Percentiles rank a stretch among this genome's conserved stretches.
phyloP scores from a whole-genome alignment of 1,284 basidiomycete species.

The Porogramme epimiltina region DNA sequence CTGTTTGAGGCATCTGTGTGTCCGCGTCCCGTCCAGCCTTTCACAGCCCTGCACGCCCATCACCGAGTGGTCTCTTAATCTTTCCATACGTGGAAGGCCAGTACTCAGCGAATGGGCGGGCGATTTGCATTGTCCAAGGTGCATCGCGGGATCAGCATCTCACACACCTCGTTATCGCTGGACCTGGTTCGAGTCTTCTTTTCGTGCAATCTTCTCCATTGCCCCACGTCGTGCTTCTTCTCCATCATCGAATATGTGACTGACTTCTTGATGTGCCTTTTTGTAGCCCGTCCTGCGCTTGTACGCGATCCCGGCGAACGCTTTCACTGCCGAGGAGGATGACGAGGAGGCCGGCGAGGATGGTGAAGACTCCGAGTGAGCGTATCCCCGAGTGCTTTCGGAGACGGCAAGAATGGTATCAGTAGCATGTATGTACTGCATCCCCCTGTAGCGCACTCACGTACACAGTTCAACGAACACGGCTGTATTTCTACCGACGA shows the following conservation, averaged over 20 bases:
- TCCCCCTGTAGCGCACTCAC: slow-evolving; percentile 2
- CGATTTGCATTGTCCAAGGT: neutral
- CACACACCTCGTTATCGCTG: slow-evolving; percentile 9
- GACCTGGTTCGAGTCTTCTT: neutral
- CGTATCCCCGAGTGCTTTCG: neutral
- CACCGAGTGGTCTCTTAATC: neutral
- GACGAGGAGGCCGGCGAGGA: slow-evolving; percentile 53
- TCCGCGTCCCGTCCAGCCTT: too few relatives aligned
- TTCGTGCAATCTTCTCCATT: slow-evolving; percentile 1
- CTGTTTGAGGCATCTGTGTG: neutral
- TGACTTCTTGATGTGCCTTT: slow-evolving; percentile 3
- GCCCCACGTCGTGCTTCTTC: slow-evolving; percentile 1
- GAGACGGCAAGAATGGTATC: neutral
- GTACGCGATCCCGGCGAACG: slow-evolving; percentile 87
- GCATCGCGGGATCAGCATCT: neutral
- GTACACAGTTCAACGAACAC: neutral
- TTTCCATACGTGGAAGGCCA: neutral
- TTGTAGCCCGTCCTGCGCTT: slow-evolving; percentile 88
- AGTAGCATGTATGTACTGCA: slow-evolving; percentile 2
- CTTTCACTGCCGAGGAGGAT: slow-evolving; percentile 75
- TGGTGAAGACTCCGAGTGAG: slow-evolving; percentile 49
- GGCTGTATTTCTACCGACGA: slow-evolving; percentile 20
- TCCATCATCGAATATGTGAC: neutral
- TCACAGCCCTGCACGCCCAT: neutral
- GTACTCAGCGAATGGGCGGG: neutral